Base-by-base conservation (phyloP, 768 basidiomycete species). In the Clitopilus hobsonii region DNA sequence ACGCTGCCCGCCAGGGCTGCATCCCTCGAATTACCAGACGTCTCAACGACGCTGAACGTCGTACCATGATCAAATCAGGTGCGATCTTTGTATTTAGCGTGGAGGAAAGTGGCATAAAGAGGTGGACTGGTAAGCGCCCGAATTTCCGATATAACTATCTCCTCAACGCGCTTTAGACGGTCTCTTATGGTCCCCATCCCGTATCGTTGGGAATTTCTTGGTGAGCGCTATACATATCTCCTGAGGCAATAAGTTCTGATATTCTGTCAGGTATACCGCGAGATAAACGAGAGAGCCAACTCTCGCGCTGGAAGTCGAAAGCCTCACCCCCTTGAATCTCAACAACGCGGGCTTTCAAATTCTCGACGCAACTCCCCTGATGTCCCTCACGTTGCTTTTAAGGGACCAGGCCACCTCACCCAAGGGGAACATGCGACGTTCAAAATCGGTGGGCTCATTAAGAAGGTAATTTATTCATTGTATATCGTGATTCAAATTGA, bases 11-110 rank as follows among this genome's bases (percentile, higher is more conserved):
- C 48, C 81, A 86, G 58, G 90, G 91, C 23, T 75, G 87, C 61
- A 86, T 92, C 50, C 89, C 89, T 28, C 80, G 89, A 32, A 88
- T 93, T 56, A 90, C 88, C n/a, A 80, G 91, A 29, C 80, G 91
- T 24, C 77, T 93, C 63, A 90, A 91, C 65, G 90, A 93, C 64
- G 75, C 84, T n/a, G 90, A 94, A 64, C 81, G 86, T 27, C 71
- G 72, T 65, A 78, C 67, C 50, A 88, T 83, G 81, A 81, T 83
- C 67, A 79, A 78, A 64, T 77, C 79, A 29, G 81, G 81, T 8
- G 88, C 91, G 49, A 84, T 93, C 14, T 94, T 92, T 66, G 85
- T 94, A 50, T 94, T 92, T 71, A 89, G 89, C 65, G 91, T 92
- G 63, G 86, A 90, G 62, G 89, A 91, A 66, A 90, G 89, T 65